These are phyloP conservation scores for Chalaropsis ovoidea DNA, from an alignment of 2,329 filamentous ascomycete species.

Conservation along the genomic window DNA sequence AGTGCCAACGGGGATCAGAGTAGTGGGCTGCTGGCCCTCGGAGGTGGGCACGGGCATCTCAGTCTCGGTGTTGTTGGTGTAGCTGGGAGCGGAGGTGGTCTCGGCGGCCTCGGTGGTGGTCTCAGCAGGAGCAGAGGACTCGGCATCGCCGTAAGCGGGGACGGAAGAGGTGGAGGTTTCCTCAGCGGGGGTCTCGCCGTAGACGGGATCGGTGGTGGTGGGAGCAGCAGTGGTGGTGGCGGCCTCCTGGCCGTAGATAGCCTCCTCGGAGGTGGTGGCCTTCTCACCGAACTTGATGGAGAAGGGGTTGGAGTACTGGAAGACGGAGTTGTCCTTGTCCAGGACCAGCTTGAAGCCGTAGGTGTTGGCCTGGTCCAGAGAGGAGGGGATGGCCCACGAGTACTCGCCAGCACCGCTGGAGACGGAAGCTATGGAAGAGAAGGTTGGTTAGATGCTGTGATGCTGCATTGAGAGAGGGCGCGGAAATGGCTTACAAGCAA, in stretches of 20 bases:
- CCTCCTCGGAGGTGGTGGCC: conserved; percentile 24
- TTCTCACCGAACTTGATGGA: conserved; percentile 35
- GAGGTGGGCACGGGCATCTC: conserved; percentile 30
- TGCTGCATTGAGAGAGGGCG: not conserved
- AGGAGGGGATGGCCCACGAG: conserved; percentile 42
- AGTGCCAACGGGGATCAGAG: conserved; percentile 26
- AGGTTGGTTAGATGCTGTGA: not conserved
- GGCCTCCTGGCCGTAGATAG: conserved; percentile 28
- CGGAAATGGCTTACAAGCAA: conserved; percentile 42
- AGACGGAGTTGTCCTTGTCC: conserved; percentile 39
- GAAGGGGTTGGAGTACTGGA: conserved; percentile 57
- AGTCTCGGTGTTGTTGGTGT: conserved; percentile 24
- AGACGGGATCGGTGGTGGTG: conserved; percentile 5
- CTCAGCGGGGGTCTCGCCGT: conserved; percentile 13
- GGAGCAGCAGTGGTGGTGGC: conserved; percentile 29
- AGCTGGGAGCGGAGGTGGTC: conserved; percentile 27
- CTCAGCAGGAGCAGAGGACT: conserved; percentile 22
- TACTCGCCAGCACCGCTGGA: conserved; percentile 38
- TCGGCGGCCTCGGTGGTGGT: conserved; percentile 30
- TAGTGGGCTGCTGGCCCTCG: conserved; percentile 30
- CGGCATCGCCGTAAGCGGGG: conserved; percentile 25
- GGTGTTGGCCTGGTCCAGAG: conserved; percentile 38
- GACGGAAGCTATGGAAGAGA: conserved; percentile 36
- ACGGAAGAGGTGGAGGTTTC: conserved; percentile 28
- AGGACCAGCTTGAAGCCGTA: conserved; percentile 50